phyloP scores from a whole-genome alignment of 2,329 filamentous ascomycete species.

The Penicillium freii region DNA sequence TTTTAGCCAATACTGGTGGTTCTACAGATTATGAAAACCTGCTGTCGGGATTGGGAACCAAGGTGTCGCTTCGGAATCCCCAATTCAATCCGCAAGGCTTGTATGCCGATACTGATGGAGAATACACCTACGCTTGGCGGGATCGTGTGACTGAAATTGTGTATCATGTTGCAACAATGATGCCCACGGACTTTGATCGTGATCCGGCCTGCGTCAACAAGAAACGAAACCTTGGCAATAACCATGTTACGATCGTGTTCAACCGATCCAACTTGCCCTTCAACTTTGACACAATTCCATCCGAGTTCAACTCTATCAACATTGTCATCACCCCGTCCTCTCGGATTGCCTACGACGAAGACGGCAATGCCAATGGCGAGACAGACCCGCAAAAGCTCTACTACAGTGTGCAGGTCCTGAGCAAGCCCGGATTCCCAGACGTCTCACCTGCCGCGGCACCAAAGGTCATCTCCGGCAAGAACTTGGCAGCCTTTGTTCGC shows the following conservation, averaged over 20 bases:
- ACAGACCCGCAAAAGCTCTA: constrained; percentile 53
- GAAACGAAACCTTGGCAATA: constrained; percentile 94
- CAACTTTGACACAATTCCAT: constrained; percentile 86
- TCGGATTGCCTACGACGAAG: constrained; percentile 35
- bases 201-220: constrained; percentile 78
- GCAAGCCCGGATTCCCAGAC: constrained; percentile 82
- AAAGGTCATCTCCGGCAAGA: constrained; percentile 81
- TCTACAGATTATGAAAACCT: constrained; percentile 87
- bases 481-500: constrained; percentile 80
- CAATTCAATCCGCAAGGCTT: constrained; percentile 92
- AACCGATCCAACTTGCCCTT: constrained; percentile 93
- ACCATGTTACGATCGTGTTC: constrained; percentile 97
- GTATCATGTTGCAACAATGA: constrained; percentile 94
- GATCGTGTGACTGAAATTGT: constrained; percentile 93
- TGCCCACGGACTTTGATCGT: constrained; percentile 80
- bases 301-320: constrained; percentile 94
- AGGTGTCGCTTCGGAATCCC: constrained; percentile 76
- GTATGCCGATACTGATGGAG: constrained; percentile 78
- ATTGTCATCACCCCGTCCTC: constrained; percentile 87
- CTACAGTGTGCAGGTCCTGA: constrained; percentile 87
- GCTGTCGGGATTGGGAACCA: constrained; percentile 74
- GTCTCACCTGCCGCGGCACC: constrained; percentile 85
- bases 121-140: constrained; percentile 89
- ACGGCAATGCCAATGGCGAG: constrained; percentile 37
- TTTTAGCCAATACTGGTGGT: constrained; percentile 81